Base-by-base conservation (phyloP, 371 early-diverging fungal species). In the Lichtheimia hyalospora region DNA sequence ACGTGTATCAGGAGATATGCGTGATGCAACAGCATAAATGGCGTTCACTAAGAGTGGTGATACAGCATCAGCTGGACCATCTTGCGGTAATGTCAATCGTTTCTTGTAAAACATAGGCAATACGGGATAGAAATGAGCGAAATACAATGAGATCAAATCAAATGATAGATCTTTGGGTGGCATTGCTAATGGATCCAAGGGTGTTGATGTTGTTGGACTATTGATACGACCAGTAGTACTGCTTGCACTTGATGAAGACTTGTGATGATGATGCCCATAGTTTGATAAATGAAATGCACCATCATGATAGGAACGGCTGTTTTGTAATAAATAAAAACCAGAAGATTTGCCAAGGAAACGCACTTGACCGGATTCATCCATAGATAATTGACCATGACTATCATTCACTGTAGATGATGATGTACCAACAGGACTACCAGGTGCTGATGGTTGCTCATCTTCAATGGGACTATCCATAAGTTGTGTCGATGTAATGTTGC, bases 161-260 rank as follows among this genome's bases (percentile, higher is more conserved):
- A 74, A 67, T 5, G 82, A 79, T 50, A 85, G 62, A 27, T 86
- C 86, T 51, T 71, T 73, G 23, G 84, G 83, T 4, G 79, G 79
- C 16, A 79, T 46, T 25, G 70, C 75, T 13, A 57, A 57, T 49
- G 68, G 71, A 59, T 76, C 69, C 16, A 68, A 49, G 40, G 44
- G 43, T 34, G 34, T 10, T 8, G 34, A 34, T 34, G 34, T 8
- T 34, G 34, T 34, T 34, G 34, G 34, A 8, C 34, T 34, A 8
- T 34, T 34, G 34, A 34, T 34, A 34, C 6, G 34, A 8, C 34
- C 34, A 8, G 34, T 8, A 34, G 34, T 10, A 8, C 34, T 34
- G 10, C 34, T 34, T 2, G 34, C 8, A 8, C 34, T 34, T 8
- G 34, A 34, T 34, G 34, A 34, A 8, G 34, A 34, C 8, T 34